Evolutionary conservation across 2,329 filamentous ascomycete genomes (phyloP), one percentile per base, ranked within the genome.

Genomic region (Alternaria viburni): DNA sequence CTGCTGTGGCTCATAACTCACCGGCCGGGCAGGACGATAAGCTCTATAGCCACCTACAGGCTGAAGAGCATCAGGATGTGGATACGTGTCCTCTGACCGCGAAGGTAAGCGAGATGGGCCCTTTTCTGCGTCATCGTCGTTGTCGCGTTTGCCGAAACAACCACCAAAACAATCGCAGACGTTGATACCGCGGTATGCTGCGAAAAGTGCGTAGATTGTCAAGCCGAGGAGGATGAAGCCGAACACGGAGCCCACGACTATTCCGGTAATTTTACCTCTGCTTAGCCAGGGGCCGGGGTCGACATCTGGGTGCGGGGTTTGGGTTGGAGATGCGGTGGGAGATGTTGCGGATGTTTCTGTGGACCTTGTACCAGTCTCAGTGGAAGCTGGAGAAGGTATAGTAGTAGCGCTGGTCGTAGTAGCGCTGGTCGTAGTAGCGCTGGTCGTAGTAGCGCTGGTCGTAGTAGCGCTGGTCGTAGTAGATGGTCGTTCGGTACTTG

Each of bases 111-210:
- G 49, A 4, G 21, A 15, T 2, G 19, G 25, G 3, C 47, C 15
- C 5, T 28, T 17, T 21, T 49, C 44, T 21, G 44, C 47, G 6
- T 59, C 36, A 13, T 50, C n/a, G n/a, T 51, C 28, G 2, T 21
- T 13, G 17, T 45, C 32, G 19, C 25, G 32, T 45, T 54, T 59
- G 5, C 49, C 32, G 4, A 25, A 49, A 17, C 46, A 46, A 5
- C 45, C 26, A 25, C 57, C 57, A 19, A 56, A 64, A n/a, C 61
- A 64, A 21, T 64, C 17, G 28, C 61, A 64, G 12, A 64, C 61
- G 36, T 64, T 64, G 45, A 64, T 47, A 19, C 51, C 61, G 2
- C 57, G 61, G 15, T 41, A 52, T n/a, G 23, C 41, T 12, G 61
- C 57, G 17, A 30, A 47, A 3, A 60, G 26, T 43, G 44, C 41